Percentiles rank a stretch among this genome's conserved stretches.
Conservation (phyloP, 2,329 filamentous ascomycete species). For the Paecilomyces niveus region DNA sequence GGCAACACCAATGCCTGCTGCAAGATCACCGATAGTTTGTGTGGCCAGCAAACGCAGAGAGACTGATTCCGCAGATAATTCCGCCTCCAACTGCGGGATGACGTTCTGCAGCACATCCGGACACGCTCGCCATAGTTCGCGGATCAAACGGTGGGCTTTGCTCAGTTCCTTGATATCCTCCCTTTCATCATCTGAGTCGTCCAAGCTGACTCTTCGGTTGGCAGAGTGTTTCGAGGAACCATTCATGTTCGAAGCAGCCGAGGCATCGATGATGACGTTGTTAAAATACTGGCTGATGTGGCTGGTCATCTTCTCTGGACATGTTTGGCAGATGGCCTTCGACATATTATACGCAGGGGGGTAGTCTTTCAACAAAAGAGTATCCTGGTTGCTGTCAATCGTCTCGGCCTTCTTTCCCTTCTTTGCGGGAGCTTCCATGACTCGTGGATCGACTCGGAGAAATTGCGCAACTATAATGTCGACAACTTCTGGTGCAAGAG, state of each 20-base stretch:
- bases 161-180: conserved; percentile 79
- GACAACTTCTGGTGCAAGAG: conserved; percentile 72
- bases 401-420: conserved; percentile 50
- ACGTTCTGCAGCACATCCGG: conserved; percentile 87
- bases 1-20: conserved; percentile 85
- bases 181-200: conserved; percentile 63
- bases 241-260: conserved; percentile 51
- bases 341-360: conserved; percentile 95
- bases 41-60: conserved; percentile 81
- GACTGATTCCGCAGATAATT: conserved; percentile 82
- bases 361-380: conserved; percentile 75
- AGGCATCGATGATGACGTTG: conserved; percentile 88
- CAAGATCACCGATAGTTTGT: conserved; percentile 90
- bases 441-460: conserved; percentile 70
- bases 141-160: conserved; percentile 82
- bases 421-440: conserved; percentile 46
- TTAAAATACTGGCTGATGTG: conserved; percentile 96
- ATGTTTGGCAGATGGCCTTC: conserved; percentile 83
- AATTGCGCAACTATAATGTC: conserved; percentile 96
- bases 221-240: conserved; percentile 33
- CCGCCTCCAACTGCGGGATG: conserved; percentile 85
- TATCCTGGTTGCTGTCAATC: conserved; percentile 70
- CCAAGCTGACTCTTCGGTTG: conserved; percentile 44
- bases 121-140: conserved; percentile 89
- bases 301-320: conserved; percentile 87